Base-by-base conservation (phyloP, 345 rosid species). In the Gossypium longicalyx region DNA sequence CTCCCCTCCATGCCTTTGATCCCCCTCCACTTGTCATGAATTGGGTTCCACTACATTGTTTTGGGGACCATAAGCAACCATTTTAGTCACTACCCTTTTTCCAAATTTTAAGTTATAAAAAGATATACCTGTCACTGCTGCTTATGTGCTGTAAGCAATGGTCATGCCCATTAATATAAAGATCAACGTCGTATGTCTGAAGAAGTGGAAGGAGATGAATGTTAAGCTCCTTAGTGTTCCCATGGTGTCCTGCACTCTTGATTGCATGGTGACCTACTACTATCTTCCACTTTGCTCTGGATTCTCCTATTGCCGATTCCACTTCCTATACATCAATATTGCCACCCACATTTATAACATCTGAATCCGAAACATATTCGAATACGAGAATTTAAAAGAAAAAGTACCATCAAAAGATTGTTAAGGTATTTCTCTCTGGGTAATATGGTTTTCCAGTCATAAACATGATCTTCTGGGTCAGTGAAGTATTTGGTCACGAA, bases 1-100 rank as follows among this genome's bases (percentile, higher is more conserved):
- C 78, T 4, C 97, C 97, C 71, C 80, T 84, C 98, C 97, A 93
- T 48, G 98, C 94, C 75, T 90, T 89, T 34, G 98, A 93, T 7
- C 98, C 97, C 9, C 89, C 97, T 12, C 97, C 97, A 67, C 93
- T 90, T 2, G 98, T 93, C 3, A 93, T 60, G 74, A 75, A 90
- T 72, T 88, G 85, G 1, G 80, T 82, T 25, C 68, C 74, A 49
- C 97, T 91, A 8, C 25, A 54, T 54, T 7, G 15, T 12, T 63
- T 17, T 38, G 10, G 41, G 43, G 8, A 5, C 7, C 12, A 61
- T 17, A 6, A 57, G 3, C 44, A 61, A 13, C 41, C 41, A 34
- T 0, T 61, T 27, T 6, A 61, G 41, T 60, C 10, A 6, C 7
- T 27, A 15, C 15, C 43, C 43, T 2, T 59, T 25, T 27, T 15